Percentiles rank a stretch among this genome's conserved stretches.
Conservation (phyloP, 2,329 filamentous ascomycete species). For the Venturia carpophila region DNA sequence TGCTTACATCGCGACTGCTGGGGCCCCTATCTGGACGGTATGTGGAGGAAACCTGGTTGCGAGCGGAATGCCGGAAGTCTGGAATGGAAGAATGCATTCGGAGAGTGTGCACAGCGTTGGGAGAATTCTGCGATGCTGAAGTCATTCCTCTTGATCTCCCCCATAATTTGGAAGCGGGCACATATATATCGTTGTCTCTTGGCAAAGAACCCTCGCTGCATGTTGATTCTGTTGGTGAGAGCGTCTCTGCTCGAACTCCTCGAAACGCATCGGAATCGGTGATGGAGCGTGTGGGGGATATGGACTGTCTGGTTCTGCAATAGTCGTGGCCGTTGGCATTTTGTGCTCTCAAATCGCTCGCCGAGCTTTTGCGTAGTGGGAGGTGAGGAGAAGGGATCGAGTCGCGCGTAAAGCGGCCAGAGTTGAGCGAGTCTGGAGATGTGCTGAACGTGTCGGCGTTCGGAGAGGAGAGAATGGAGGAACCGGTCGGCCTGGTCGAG, state of each 20-base stretch:
- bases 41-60: constrained; percentile 18
- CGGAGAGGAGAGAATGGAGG: constrained; percentile 7
- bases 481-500: neutral
- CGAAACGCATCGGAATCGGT: neutral
- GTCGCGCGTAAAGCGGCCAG: neutral
- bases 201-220: neutral
- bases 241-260: neutral
- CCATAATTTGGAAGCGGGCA: neutral
- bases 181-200: neutral
- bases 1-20: constrained; percentile 11
- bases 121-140: constrained; percentile 9
- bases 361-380: constrained; percentile 16
- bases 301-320: neutral
- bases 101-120: neutral
- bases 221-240: constrained; percentile 7
- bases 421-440: neutral
- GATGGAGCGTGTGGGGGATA: constrained; percentile 12
- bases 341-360: constrained; percentile 5
- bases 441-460: constrained; percentile 5
- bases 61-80: constrained; percentile 16
- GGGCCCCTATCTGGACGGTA: constrained; percentile 18
- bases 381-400: constrained; percentile 14
- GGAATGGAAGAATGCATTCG: constrained; percentile 18
- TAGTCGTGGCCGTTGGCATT: constrained; percentile 2
- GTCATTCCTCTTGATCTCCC: constrained; percentile 15